Evolutionary conservation across 164 flowering plant genomes (phyloP), one percentile per base, ranked within the genome.

Genomic region (Dillenia turbinata): DNA sequence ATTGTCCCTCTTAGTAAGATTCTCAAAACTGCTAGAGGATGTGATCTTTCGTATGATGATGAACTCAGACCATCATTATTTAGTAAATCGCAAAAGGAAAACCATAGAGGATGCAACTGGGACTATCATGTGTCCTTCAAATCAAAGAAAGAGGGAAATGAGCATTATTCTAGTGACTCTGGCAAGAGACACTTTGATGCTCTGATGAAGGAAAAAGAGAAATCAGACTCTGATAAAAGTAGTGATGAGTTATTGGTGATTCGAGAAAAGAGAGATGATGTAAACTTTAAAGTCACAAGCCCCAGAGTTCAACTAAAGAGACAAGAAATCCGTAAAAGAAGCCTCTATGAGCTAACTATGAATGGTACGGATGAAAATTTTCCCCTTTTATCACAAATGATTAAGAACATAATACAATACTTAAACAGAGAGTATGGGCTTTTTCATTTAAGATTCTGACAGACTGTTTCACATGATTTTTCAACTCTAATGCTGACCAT

Each of bases 281-380:
- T 55, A 49, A 60, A 22, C 44, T 19, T 44, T 47, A 55, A 52
- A 56, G 15, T 10, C 47, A 55, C 54, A 58, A 59, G 60, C 46
- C 15, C 62, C 62, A 52, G 52, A 40, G 47, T 69, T 55, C 75
- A 73, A 62, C 72, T 52, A 33, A 71, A 65, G 67, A 17, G 24
- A 43, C 80, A 81, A 67, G 79, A 75, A 75, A 63, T 69, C 65
- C 85, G 84, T 22, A 81, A 73, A 65, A 83, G 82, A 54, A 82
- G 83, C 68, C 75, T 82, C 52, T 54, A 70, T 76, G 88, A 86
- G 62, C 69, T 79, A 49, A 57, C 76, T 46, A 66, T 19, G 13
- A 64, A 68, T 70, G 81, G 83, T 75, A 71, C 57, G 16, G 10
- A 3, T 60, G 14, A 15, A 44, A 55, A 47, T 48, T 15, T 19